These are phyloP conservation scores for Tetrapyrgos nigripes DNA, from an alignment of 1,284 basidiomycete genomes.

Conservation along the genomic window DNA sequence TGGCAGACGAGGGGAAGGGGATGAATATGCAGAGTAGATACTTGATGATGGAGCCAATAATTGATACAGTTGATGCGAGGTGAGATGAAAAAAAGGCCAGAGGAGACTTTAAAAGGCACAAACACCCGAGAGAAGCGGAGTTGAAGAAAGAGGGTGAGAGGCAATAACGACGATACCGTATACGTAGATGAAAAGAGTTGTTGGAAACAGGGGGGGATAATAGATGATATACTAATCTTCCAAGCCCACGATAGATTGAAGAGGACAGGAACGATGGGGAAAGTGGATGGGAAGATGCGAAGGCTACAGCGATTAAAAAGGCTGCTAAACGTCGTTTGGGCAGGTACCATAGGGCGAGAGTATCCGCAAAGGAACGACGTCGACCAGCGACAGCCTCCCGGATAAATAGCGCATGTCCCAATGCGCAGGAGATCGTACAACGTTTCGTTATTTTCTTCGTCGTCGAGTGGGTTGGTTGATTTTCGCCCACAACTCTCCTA, in stretches of 20 bases:
- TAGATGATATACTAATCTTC: conserved; percentile 17
- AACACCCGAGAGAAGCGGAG: conserved; percentile 7
- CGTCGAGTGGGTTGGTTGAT: conserved; percentile 3
- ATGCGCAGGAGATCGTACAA: conserved; percentile 12
- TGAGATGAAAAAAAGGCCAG: neutral
- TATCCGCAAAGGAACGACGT: neutral
- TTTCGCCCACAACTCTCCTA: neutral
- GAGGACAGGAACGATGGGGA: neutral
- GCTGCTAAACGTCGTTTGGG: neutral
- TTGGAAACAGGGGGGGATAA: conserved; percentile 8
- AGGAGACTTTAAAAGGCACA: conserved; percentile 33
- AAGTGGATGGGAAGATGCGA: neutral
- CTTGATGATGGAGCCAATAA: neutral
- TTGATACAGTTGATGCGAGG: neutral
- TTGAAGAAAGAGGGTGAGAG: conserved; percentile 2
- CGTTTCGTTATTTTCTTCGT: conserved; percentile 9
- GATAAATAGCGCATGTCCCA: conserved; percentile 12
- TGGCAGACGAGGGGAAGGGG: neutral
- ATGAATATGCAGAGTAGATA: neutral
- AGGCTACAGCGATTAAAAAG: conserved; percentile 1
- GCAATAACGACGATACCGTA: conserved; percentile 8
- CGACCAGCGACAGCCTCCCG: neutral
- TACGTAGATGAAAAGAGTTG: conserved; percentile 1
- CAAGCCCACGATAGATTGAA: conserved; percentile 14
- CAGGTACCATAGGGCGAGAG: neutral